A percentile compares a stretch with the other conserved stretches of the same genome.
phyloP scores from a whole-genome alignment of 345 rosid genomes.

The Citrus mangshanensis region DNA sequence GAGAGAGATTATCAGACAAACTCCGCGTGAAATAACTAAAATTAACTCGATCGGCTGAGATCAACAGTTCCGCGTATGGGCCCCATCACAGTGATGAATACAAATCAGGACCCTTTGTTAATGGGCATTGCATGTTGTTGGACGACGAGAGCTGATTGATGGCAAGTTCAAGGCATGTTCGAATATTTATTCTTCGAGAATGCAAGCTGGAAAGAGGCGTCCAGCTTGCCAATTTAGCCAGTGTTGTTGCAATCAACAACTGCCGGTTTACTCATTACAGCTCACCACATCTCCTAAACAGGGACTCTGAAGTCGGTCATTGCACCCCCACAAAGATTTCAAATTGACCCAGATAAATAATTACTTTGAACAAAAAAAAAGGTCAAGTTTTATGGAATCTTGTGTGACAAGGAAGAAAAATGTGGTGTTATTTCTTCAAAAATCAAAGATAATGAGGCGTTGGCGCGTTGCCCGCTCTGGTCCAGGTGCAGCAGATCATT shows the following conservation, averaged over 20 bases:
- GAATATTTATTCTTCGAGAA: background rate
- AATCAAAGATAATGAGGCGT: background rate
- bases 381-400: background rate
- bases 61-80: background rate
- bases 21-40: slow-evolving; percentile 6
- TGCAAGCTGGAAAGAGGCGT: slow-evolving; percentile 15
- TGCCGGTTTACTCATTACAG: background rate
- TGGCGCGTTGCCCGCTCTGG: background rate
- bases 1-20: background rate
- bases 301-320: background rate
- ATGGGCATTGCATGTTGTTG: background rate
- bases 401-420: background rate
- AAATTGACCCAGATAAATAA: background rate
- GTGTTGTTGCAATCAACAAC: background rate
- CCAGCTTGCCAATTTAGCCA: slow-evolving; percentile 1
- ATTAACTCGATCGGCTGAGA: background rate
- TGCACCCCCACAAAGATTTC: background rate
- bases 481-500: background rate
- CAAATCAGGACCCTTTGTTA: background rate
- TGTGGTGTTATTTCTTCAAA: background rate
- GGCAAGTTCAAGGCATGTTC: slow-evolving; percentile 5
- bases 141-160: background rate
- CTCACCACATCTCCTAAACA: slow-evolving; percentile 2
- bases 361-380: background rate
- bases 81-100: background rate